Evolutionary conservation across 2,329 filamentous ascomycete species (phyloP).

Genomic region (Pestalotiopsis sp.): DNA sequence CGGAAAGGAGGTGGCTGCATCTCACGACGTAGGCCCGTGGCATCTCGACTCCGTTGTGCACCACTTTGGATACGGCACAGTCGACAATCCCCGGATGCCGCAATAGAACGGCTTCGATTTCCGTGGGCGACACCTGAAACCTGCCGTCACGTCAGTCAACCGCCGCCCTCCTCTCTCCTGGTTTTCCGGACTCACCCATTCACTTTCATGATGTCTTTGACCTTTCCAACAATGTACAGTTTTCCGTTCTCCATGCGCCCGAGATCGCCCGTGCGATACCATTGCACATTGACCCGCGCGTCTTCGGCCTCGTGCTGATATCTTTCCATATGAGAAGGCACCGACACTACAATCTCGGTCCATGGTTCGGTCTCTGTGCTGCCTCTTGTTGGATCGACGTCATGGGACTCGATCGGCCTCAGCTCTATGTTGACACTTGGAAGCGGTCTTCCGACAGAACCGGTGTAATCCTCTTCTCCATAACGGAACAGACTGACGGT

Average conservation of each 20-base stretch:
- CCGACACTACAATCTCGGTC: neutral
- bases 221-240: constrained; percentile 40
- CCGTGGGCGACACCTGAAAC: constrained; percentile 49
- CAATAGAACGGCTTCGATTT: constrained; percentile 46
- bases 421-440: constrained; percentile 33
- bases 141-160: constrained; percentile 20
- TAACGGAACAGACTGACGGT: constrained; percentile 41
- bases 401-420: neutral
- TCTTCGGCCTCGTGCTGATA: constrained; percentile 24
- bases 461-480: constrained; percentile 39
- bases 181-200: constrained; percentile 33
- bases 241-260: constrained; percentile 35
- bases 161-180: neutral
- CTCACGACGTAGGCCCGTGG: constrained; percentile 49
- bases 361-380: neutral
- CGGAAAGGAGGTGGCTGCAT: constrained; percentile 26
- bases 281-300: constrained; percentile 24
- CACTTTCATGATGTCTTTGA: constrained; percentile 48
- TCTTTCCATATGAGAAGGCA: neutral
- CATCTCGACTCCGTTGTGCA: constrained; percentile 36
- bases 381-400: neutral
- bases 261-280: constrained; percentile 46
- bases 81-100: constrained; percentile 44
- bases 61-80: constrained; percentile 46
- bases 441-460: constrained; percentile 47